These are phyloP conservation scores for Boletus reticuloceps DNA, from an alignment of 768 basidiomycete species.

Conservation along the genomic window DNA sequence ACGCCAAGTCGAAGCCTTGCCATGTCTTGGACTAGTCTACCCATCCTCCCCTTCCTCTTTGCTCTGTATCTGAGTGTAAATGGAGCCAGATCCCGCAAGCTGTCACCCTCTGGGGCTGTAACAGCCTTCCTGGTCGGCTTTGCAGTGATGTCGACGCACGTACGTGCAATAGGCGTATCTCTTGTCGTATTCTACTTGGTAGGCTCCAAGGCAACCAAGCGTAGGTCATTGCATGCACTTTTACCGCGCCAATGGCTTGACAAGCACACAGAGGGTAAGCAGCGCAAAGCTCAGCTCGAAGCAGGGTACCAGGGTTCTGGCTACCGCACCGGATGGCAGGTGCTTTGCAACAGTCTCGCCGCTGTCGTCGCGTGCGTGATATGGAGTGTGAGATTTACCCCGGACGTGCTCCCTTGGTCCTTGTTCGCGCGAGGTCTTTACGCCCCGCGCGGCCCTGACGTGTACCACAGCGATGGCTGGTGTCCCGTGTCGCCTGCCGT, in stretches of 20 bases:
- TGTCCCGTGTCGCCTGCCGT: constrained; percentile 54
- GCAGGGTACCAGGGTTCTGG: constrained; percentile 75
- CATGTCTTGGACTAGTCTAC: constrained; percentile 31
- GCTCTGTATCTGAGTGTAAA: constrained; percentile 59
- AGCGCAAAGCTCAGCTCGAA: constrained; percentile 71
- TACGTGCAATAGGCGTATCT: constrained; percentile 60
- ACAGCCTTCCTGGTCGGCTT: constrained; percentile 80
- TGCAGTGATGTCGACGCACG: constrained; percentile 63
- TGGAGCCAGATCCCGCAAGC: constrained; percentile 70
- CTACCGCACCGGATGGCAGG: constrained; percentile 76
- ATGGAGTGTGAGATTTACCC: constrained; percentile 63
- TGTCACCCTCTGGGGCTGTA: constrained; percentile 73
- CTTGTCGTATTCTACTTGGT: constrained; percentile 77
- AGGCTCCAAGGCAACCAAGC: constrained; percentile 83
- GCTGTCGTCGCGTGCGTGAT: constrained; percentile 55
- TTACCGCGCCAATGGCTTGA: background rate
- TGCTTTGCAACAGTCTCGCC: constrained; percentile 74
- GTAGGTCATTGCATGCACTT: constrained; percentile 36
- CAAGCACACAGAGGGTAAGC: constrained; percentile 53
- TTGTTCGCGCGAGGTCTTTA: constrained; percentile 11
- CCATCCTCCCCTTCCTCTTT: constrained; percentile 42
- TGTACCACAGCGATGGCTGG: constrained; percentile 49
- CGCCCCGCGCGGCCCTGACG: constrained; percentile 9
- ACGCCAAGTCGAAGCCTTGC: background rate
- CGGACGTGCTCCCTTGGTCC: constrained; percentile 41